Percentiles rank a stretch among this genome's conserved stretches.
Conservation (phyloP, 192 early-diverging fungal genomes). For the Backusella circina region DNA sequence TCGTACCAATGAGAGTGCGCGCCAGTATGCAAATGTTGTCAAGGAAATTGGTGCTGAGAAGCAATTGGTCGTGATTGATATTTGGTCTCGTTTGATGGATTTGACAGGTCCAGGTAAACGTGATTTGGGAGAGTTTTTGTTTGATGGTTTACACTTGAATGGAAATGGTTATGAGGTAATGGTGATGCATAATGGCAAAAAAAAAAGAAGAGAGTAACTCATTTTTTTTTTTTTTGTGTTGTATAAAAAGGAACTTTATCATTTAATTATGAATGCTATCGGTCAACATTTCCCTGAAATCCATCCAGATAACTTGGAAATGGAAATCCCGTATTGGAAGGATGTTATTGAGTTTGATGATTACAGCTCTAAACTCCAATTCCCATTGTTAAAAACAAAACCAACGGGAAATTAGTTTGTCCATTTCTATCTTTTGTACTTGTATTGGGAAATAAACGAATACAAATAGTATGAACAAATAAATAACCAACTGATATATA, state of each 20-base stretch:
- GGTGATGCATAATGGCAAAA: background rate
- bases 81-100: slow-evolving; percentile 40
- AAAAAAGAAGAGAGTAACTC: background rate
- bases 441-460: background rate
- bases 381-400: slow-evolving; percentile 11
- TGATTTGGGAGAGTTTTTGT: slow-evolving; percentile 33
- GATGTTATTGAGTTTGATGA: slow-evolving; percentile 14
- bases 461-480: background rate
- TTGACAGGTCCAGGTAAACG: slow-evolving; percentile 20
- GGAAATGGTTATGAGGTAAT: slow-evolving; percentile 49
- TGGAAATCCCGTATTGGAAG: slow-evolving; percentile 38
- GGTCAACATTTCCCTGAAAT: slow-evolving; percentile 41
- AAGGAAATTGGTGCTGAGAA: slow-evolving; percentile 39
- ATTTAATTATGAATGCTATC: slow-evolving; percentile 42
- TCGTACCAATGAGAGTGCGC: slow-evolving; percentile 39
- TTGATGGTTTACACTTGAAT: slow-evolving; percentile 59
- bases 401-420: slow-evolving; percentile 7
- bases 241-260: slow-evolving; percentile 31
- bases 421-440: background rate
- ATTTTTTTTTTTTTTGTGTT: background rate
- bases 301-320: slow-evolving; percentile 45
- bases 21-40: slow-evolving; percentile 48
- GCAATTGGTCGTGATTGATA: slow-evolving; percentile 25
- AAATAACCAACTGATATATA: background rate
- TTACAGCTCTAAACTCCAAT: slow-evolving; percentile 22